phyloP scores from a whole-genome alignment of 2,329 filamentous ascomycete species.

The Sporothrix curviconia region DNA sequence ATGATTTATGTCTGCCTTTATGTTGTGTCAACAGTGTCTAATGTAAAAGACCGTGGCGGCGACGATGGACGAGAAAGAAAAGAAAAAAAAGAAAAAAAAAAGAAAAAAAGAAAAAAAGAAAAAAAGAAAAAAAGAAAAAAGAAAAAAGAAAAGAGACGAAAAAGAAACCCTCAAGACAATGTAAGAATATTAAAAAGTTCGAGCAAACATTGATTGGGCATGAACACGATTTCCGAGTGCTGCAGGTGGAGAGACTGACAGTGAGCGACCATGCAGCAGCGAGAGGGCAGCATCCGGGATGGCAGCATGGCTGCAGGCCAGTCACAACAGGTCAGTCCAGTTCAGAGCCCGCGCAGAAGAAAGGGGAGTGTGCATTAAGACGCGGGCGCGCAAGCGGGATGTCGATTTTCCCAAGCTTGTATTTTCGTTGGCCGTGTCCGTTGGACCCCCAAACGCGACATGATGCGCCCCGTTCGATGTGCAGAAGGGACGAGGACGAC shows the following conservation, averaged over 20 bases:
- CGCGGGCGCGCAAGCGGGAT: background rate
- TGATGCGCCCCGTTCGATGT: too few relatives aligned
- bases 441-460: background rate
- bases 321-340: background rate
- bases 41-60: too few relatives aligned
- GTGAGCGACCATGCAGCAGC: background rate
- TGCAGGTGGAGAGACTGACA: background rate
- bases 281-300: background rate
- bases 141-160: background rate
- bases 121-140: background rate
- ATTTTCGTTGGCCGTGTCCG: too few relatives aligned
- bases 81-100: background rate
- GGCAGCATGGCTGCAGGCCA: background rate
- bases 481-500: too few relatives aligned
- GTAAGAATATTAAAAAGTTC: too few relatives aligned
- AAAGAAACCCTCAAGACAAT: background rate
- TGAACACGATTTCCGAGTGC: background rate
- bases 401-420: background rate
- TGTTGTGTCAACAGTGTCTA: background rate
- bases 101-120: background rate
- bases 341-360: too few relatives aligned
- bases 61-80: background rate
- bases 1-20: background rate
- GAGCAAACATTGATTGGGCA: constrained; percentile 6
- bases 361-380: constrained; percentile 5